Evolutionary conservation across 108 stramenopile species (phyloP), one percentile per base, ranked within the genome.

Genomic region (Hondaea fermentalgiana): DNA sequence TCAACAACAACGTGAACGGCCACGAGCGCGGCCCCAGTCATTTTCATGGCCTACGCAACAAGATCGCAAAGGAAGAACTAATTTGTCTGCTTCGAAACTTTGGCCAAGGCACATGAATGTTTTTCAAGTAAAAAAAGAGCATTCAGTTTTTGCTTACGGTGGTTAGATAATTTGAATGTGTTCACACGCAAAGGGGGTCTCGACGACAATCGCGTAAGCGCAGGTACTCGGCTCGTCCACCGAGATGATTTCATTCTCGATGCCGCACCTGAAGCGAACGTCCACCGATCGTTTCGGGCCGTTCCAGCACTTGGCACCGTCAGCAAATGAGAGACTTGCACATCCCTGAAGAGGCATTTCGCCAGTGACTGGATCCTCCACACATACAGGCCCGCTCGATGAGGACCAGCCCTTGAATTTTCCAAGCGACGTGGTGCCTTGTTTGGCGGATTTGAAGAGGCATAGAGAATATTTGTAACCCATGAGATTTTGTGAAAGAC

Each of bases 151-250:
- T n/a, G 59, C 59, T 59, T 59, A n/a, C n/a, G 19, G n/a, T n/a
- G 19, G 51, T 87, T 25, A 35, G 35, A 35, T 2, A 10, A 25
- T 60, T 4, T 47, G 10, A 4, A 21, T 5, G 44, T 69, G 44
- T 5, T 21, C 88, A 57, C 93, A 93, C 51, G 89, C 93, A 57
- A 91, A 91, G 14, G 93, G 93, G 44, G 93, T 92, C 42, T 51
- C 69, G 29, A 93, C 53, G 5, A 47, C 47, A 42, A 88, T 89
- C 44, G 44, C 51, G 90, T 93, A 93, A 44, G 90, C 44, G 90
- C 93, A 93, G 44, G 91, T 93, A 43, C 83, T 58, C 29, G 93
- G 93, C 88, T 93, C 93, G 21, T 88, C 60, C 23, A 93, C 93
- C 42, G 29, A 43, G 5, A 90, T 29, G 14, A 93, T 49, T 35